Evolutionary conservation across 2,329 filamentous ascomycete species (phyloP).

Genomic region (Aspergillus piperis): DNA sequence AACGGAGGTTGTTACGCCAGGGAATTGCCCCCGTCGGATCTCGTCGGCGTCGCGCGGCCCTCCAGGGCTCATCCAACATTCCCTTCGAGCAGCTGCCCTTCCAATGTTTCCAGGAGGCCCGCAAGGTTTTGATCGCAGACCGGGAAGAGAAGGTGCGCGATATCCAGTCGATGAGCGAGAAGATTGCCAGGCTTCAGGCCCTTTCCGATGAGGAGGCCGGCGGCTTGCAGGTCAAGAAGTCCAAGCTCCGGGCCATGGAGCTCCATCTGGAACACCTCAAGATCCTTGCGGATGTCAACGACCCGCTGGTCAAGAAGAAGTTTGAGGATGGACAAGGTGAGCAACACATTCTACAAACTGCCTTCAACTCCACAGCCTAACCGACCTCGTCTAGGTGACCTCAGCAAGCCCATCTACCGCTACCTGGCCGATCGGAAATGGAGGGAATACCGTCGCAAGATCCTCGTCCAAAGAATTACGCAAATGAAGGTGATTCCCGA

Average conservation of each 20-base stretch:
- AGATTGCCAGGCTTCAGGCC: conserved; percentile 68
- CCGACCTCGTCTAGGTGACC: conserved; percentile 66
- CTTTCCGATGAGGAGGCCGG: conserved; percentile 61
- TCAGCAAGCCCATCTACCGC: conserved; percentile 95
- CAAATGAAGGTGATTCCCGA: conserved; percentile 90
- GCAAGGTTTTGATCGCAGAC: conserved; percentile 77
- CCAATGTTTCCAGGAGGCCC: conserved; percentile 96
- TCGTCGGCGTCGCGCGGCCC: conserved; percentile 74
- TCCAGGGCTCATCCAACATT: conserved; percentile 65
- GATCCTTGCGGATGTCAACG: conserved; percentile 90
- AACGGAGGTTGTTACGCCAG: conserved; percentile 67
- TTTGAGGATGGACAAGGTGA: conserved; percentile 89
- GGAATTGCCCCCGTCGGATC: conserved; percentile 77
- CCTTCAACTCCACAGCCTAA: conserved; percentile 20
- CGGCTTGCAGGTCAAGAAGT: conserved; percentile 66
- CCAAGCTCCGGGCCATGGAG: conserved; percentile 68
- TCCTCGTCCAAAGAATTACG: conserved; percentile 80
- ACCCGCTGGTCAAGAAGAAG: conserved; percentile 86
- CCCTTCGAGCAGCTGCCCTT: conserved; percentile 94
- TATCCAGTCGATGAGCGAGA: conserved; percentile 67
- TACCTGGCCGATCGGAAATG: conserved; percentile 85
- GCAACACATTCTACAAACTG: not conserved
- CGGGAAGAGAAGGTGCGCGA: conserved; percentile 75
- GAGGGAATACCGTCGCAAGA: conserved; percentile 75
- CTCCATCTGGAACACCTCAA: conserved; percentile 75